Conservation (phyloP, 164 flowering plant species). For the Chimonanthus praecox region DNA sequence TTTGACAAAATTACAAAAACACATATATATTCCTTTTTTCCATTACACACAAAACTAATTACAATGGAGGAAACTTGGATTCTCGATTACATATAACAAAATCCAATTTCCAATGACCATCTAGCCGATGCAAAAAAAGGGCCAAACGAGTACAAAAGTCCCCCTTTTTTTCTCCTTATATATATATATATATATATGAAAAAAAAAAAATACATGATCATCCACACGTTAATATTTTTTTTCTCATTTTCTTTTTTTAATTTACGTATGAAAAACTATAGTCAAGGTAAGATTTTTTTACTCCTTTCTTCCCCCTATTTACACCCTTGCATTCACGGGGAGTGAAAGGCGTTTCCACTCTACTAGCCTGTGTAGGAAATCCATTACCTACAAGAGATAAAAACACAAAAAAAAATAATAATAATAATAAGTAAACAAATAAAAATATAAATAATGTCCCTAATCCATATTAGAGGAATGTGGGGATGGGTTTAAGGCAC, state of each 20-base stretch:
- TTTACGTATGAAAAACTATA: neutral
- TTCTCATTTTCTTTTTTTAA: no score
- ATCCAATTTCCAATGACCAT: neutral
- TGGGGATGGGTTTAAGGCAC: neutral
- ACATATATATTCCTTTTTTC: neutral
- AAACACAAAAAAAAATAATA: neutral
- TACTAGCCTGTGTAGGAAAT: constrained; percentile 61
- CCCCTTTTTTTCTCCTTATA: neutral
- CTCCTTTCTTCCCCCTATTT: neutral
- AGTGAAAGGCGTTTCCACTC: constrained; percentile 47
- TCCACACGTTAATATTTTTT: neutral
- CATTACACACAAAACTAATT: neutral
- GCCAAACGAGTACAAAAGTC: neutral
- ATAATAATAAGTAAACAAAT: no score
- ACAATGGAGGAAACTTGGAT: neutral
- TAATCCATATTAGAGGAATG: neutral
- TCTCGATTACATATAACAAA: neutral
- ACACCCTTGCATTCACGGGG: neutral
- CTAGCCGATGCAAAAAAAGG: neutral
- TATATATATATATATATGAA: no score
- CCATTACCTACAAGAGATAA: constrained; percentile 46
- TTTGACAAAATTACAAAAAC: constrained; percentile 1
- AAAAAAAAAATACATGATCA: neutral
- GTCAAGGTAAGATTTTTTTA: no score
- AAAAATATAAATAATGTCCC: neutral